These are phyloP conservation scores for Metrosideros polymorpha DNA, from an alignment of 441 rosid genomes.

Conservation along the genomic window DNA sequence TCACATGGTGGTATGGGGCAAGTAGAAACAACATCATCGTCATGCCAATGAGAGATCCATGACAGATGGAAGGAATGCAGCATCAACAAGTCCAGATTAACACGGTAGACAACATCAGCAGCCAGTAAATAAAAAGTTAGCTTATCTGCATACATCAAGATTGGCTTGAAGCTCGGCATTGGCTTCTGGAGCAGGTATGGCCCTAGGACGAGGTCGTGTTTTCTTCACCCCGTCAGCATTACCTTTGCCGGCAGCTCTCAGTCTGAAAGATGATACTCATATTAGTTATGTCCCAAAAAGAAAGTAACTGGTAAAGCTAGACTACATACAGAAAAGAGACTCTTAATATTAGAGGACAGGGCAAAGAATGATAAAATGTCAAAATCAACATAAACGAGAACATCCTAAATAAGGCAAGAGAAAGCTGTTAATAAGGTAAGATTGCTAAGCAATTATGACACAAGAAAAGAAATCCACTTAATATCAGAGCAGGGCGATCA, in stretches of 20 bases:
- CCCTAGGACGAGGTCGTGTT: slow-evolving; percentile 31
- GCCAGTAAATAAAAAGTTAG: neutral
- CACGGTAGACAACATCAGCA: neutral
- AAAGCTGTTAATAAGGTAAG: neutral
- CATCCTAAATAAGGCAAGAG: neutral
- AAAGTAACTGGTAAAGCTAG: neutral
- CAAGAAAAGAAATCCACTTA: neutral
- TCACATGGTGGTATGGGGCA: neutral
- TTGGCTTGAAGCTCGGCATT: slow-evolving; percentile 45
- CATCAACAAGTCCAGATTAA: neutral
- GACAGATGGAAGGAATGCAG: neutral
- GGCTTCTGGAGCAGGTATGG: slow-evolving; percentile 42
- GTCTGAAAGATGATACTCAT: slow-evolving; percentile 13
- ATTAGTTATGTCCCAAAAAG: neutral
- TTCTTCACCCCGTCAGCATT: slow-evolving; percentile 29
- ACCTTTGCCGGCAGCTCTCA: slow-evolving; percentile 33
- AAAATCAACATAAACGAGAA: neutral
- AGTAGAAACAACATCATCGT: neutral
- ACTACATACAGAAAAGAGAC: neutral
- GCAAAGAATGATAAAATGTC: neutral
- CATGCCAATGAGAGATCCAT: neutral
- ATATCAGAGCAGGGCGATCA: neutral
- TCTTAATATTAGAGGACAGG: neutral
- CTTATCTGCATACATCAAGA: slow-evolving; percentile 34
- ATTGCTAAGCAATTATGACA: neutral